Conservation (phyloP, 768 basidiomycete genomes). For the Leccinum pellstonianum region DNA sequence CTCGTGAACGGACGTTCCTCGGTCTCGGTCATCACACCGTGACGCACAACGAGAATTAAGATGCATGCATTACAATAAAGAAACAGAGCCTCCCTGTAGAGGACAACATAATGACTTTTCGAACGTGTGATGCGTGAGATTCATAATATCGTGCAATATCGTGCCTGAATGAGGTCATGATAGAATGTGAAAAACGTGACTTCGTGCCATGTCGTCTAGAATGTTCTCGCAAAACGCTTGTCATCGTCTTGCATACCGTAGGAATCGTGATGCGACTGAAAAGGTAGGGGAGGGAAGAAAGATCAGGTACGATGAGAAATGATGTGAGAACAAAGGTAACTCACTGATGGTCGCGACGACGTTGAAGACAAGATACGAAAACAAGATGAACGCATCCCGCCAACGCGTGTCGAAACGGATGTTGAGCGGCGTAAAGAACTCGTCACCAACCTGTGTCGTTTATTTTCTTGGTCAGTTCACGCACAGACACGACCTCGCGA, state of each 20-base stretch:
- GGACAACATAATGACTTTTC: not conserved
- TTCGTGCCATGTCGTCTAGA: not conserved
- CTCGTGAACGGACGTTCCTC: not conserved
- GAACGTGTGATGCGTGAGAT: not conserved
- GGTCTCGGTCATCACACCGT: not conserved
- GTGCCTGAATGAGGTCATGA: not conserved
- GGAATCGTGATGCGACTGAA: conserved; percentile 64
- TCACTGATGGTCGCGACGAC: conserved; percentile 54
- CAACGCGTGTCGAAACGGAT: conserved; percentile 61
- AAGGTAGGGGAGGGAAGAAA: not conserved
- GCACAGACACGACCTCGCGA: not conserved
- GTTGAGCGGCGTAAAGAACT: conserved; percentile 69
- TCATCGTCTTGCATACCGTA: conserved; percentile 66
- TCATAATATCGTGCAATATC: not conserved
- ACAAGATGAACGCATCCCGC: conserved; percentile 67
- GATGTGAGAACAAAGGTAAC: conserved; percentile 6
- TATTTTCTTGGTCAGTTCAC: conserved; percentile 1
- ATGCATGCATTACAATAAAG: not conserved
- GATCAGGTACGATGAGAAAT: not conserved
- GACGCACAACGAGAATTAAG: not conserved
- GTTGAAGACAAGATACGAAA: conserved; percentile 73
- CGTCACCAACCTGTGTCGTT: conserved; percentile 49
- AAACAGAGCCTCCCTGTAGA: not conserved
- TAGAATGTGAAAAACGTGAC: not conserved
- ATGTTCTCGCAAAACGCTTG: not conserved